Percentiles rank a stretch among this genome's conserved stretches.
Conservation (phyloP, 306 rosid genomes). For the Medicago truncatula region DNA sequence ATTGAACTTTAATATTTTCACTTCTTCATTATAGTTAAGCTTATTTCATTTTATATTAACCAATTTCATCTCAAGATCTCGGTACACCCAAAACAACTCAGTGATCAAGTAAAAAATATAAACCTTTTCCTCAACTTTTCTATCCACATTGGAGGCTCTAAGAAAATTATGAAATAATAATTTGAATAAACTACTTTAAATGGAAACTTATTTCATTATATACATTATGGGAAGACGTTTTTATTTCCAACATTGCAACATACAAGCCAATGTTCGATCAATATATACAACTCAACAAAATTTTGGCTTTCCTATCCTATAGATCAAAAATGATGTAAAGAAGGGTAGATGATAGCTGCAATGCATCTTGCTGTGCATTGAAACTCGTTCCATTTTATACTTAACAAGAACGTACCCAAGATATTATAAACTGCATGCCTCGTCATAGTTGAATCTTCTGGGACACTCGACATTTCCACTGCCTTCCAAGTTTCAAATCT, state of each 20-base stretch:
- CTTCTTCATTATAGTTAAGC: slow-evolving; percentile 1
- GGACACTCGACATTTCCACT: slow-evolving; percentile 11
- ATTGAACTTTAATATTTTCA: neutral
- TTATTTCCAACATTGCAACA: neutral
- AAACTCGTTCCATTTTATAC: slow-evolving; percentile 22
- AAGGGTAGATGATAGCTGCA: slow-evolving; percentile 15
- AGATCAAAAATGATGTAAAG: slow-evolving; percentile 32
- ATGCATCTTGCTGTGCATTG: slow-evolving; percentile 17
- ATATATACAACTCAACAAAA: slow-evolving; percentile 34
- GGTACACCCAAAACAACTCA: neutral
- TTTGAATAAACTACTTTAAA: neutral
- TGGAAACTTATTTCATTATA: neutral
- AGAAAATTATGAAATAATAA: neutral
- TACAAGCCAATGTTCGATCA: slow-evolving; percentile 16
- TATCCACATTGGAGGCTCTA: neutral
- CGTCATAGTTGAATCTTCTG: slow-evolving; percentile 12
- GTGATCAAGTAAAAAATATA: neutral
- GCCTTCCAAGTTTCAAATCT: slow-evolving; percentile 11
- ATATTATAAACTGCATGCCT: neutral
- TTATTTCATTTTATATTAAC: neutral
- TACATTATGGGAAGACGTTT: slow-evolving; percentile 33
- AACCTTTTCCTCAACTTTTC: neutral
- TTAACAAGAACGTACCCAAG: slow-evolving; percentile 4
- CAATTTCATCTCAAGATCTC: neutral
- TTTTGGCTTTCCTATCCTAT: neutral